Base-by-base conservation (phyloP, 2,329 filamentous ascomycete genomes). In the Aureobasidium sp. region DNA sequence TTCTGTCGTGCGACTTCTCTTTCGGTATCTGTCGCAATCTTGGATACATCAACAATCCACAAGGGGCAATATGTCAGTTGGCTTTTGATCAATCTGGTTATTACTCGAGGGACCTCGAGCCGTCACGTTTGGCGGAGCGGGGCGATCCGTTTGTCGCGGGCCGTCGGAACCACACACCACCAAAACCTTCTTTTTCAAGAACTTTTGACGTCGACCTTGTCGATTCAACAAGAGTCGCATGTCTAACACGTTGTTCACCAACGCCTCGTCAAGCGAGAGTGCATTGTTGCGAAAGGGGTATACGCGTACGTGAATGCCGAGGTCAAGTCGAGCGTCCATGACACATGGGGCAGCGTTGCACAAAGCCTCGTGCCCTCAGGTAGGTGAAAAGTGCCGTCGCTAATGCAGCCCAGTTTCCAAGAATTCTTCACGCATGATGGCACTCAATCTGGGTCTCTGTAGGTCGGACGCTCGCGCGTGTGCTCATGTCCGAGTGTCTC, bases 11-110 rank as follows among this genome's bases (percentile, higher is more conserved):
- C 12, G 17, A 22, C 17, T 4, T 34, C 37, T n/a, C n/a, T 34
- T 42, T 44, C 5, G 29, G 52, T 44, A 56, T n/a, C 2, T 11
- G 2, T 34, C n/a, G 39, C 29, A 42, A 45, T 22, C 14, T 56
- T 12, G 27, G 11, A 3, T 45, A 22, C 39, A 31, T 56, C 39
- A 2, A 29, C 2, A 25, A 25, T 8, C 39, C 41, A 15, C 53
- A 45, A 56, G 53, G 53, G 53, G 53, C 53, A 56, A 56, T 56
- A 56, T 44, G 27, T 34, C 53, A 27, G 53, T 56, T 55, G 51
- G 29, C 5, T n/a, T n/a, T 11, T 25, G 41, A 56, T 56, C n/a
- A 45, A 45, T 44, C 53, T 25, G 27, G 41, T 56, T 14, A 42
- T 44, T 25, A 36, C 29, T 22, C 29, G 25, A n/a, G 8, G 36